Percentiles rank a stretch among this genome's conserved stretches.
Evolutionary conservation across 192 early-diverging fungal species (phyloP).

Genomic region (Coemansia sp.): DNA sequence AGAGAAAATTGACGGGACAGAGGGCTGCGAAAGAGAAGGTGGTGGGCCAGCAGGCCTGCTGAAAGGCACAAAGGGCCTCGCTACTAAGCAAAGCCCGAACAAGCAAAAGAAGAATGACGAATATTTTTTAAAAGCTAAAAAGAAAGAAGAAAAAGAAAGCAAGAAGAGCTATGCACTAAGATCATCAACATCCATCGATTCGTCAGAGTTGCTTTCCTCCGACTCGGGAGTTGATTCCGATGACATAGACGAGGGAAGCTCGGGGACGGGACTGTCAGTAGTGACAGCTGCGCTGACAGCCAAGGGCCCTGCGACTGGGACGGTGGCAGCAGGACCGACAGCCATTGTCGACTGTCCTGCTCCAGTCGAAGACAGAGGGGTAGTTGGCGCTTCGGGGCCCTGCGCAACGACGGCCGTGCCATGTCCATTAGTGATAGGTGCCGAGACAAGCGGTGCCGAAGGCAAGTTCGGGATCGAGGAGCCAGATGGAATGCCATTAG

Average conservation of each 20-base stretch:
- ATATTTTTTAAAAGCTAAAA: neutral
- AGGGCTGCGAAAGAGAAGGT: too few relatives aligned
- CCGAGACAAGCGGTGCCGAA: neutral
- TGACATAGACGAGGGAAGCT: neutral
- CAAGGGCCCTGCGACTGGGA: neutral
- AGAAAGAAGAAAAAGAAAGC: neutral
- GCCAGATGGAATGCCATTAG: neutral
- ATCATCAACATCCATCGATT: slow-evolving; percentile 12
- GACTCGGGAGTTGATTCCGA: neutral
- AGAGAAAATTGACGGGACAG: too few relatives aligned
- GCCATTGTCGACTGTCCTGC: neutral
- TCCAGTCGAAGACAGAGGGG: neutral
- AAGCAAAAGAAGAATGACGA: neutral
- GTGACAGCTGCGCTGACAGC: neutral
- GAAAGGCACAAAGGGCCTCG: too few relatives aligned
- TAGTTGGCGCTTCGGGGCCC: neutral
- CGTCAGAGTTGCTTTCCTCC: neutral
- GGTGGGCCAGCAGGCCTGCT: too few relatives aligned
- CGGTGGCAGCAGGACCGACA: neutral
- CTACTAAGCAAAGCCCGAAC: too few relatives aligned
- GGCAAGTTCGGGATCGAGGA: neutral
- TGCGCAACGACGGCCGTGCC: neutral
- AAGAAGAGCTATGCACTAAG: neutral
- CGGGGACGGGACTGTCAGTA: neutral
- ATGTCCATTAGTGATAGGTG: neutral